Evolutionary conservation across 768 basidiomycete species (phyloP).

Genomic region (Pulveroboletus ravenelii): DNA sequence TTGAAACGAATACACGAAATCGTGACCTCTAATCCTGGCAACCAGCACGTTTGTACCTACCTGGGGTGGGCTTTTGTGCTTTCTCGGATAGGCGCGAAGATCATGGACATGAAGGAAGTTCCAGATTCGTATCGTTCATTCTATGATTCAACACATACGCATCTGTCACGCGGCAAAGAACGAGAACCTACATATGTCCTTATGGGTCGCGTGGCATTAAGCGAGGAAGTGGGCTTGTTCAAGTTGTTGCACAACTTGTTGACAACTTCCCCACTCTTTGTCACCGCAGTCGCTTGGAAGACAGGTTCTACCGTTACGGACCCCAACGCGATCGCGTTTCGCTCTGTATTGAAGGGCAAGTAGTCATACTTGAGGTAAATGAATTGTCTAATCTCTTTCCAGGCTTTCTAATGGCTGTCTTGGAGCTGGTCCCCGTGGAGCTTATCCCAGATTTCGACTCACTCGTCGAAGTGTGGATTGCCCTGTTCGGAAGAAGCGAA

Average conservation of each 20-base stretch:
- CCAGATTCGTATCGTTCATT: conserved; percentile 53
- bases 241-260: conserved; percentile 51
- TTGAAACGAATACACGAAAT: conserved; percentile 64
- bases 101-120: conserved; percentile 44
- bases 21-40: conserved; percentile 52
- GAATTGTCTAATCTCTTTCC: conserved; percentile 2
- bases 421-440: conserved; percentile 73
- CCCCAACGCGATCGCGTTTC: conserved; percentile 72
- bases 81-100: conserved; percentile 50
- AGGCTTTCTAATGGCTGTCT: conserved; percentile 75
- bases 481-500: conserved; percentile 72
- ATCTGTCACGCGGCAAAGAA: conserved; percentile 45
- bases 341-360: conserved; percentile 81
- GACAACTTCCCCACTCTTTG: conserved; percentile 71
- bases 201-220: conserved; percentile 58
- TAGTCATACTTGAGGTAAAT: neutral
- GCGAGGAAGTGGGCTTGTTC: conserved; percentile 58
- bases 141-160: conserved; percentile 47
- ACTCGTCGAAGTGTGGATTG: conserved; percentile 73
- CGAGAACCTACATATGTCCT: conserved; percentile 49
- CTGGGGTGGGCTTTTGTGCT: conserved; percentile 85
- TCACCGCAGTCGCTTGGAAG: conserved; percentile 66
- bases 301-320: conserved; percentile 65
- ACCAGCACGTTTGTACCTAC: conserved; percentile 66
- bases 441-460: conserved; percentile 69